Base-by-base conservation (phyloP, 768 basidiomycete species). In the Lepiota brunneoincarnata region DNA sequence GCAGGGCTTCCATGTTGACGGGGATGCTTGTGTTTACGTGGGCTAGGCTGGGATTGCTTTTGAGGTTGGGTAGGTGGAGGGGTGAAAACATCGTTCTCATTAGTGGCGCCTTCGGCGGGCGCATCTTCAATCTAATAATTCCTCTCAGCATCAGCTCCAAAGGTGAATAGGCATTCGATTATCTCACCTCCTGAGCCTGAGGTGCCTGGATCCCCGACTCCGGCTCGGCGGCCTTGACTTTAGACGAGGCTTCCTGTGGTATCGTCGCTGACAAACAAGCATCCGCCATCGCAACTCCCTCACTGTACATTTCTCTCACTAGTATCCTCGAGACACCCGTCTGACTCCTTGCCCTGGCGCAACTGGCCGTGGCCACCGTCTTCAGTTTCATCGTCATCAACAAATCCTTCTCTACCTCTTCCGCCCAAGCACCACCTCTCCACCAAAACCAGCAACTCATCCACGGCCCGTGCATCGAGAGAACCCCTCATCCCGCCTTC, bases 401-500 rank as follows among this genome's bases (percentile, higher is more conserved):
- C 38, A 37, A 49, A 35, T 23, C 34, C 26, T 28, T 51, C 14
- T n/a, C 38, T 54, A 17, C 49, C 53, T 23, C 42, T 34, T 20
- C 40, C 24, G 24, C 77, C 65, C 49, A 80, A 59, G 61, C 75
- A 76, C 79, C 79, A 82, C 47, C 72, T 62, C 24, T 54, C 64
- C 41, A 82, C 49, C 38, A 67, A 68, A 18, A 58, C 53, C 18
- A 72, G 67, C 31, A 82, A 58, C 20, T 61, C 46, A 7, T 63
- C 64, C 26, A 80, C 72, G 17, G 75, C 69, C 34, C 59, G 56
- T 1, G 73, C 71, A 37, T 75, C 71, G 67, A 81, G 17, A 5
- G 76, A 54, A 65, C 63, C 11, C 79, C 80, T 38, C 76, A 64
- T 37, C 67, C 44, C 17, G 65, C 75, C 72, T 17, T 64, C 61